These are phyloP conservation scores for Epichloe aotearoae DNA, from an alignment of 2,329 filamentous ascomycete genomes.

Conservation along the genomic window DNA sequence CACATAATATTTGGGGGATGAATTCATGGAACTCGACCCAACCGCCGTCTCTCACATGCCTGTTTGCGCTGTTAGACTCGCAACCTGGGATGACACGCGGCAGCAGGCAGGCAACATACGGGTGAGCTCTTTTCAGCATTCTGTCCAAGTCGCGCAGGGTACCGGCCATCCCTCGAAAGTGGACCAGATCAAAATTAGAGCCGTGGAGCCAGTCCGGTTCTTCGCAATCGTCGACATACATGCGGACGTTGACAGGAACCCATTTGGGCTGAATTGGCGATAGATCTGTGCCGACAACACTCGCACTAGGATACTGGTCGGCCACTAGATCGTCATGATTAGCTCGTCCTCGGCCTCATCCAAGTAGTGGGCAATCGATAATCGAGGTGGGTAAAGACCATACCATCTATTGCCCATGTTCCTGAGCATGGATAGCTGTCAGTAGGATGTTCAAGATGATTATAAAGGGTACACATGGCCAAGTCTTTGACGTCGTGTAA, in stretches of 20 bases:
- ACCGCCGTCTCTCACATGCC: conserved; percentile 31
- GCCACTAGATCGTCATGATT: conserved; percentile 17
- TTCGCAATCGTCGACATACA: conserved; percentile 48
- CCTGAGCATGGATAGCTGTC: conserved; percentile 13
- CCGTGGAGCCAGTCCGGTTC: conserved; percentile 43
- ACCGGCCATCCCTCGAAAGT: conserved; percentile 34
- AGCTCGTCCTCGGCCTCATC: background rate
- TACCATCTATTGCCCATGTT: conserved; percentile 42
- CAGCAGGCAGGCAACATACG: conserved; percentile 10
- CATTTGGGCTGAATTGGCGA: conserved; percentile 33
- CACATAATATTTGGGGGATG: conserved; percentile 26
- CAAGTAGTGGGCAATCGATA: background rate
- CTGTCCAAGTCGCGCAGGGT: conserved; percentile 37
- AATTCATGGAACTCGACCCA: conserved; percentile 39
- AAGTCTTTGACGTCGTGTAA: background rate
- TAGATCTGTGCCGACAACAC: conserved; percentile 28
- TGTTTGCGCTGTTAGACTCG: conserved; percentile 9
- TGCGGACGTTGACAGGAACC: conserved; percentile 47
- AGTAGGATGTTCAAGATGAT: background rate
- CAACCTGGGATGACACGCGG: background rate
- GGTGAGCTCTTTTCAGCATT: conserved; percentile 27
- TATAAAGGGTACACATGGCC: background rate
- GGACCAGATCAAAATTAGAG: conserved; percentile 42
- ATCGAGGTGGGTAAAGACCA: background rate
- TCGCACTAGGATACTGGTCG: conserved; percentile 27